Evolutionary conservation across 192 early-diverging fungal species (phyloP), one percentile per base, ranked within the genome.

Genomic region (Podila verticillata): DNA sequence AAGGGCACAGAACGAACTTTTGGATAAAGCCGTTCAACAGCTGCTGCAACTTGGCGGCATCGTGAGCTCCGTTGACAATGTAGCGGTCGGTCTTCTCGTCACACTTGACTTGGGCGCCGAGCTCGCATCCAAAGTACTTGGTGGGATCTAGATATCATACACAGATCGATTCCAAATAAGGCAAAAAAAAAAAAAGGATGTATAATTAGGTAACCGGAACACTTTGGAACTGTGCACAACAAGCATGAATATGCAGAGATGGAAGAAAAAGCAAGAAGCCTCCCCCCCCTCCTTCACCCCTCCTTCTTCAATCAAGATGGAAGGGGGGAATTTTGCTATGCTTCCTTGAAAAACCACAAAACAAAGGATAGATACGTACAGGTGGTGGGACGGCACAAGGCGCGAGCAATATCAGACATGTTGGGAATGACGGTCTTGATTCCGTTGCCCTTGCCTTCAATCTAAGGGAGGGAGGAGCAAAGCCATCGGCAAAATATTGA

Each of bases 351-450:
- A 8, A 60, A 47, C 34, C 44, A 56, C 19, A 48, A 66, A 73
- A 20, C 15, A 80, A 5, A 32, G 17, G 2, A 62, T 22, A 22
- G 2, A 62, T 28, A 81, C 83, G 66, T 89, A 89, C 93, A 99
- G 30, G 93, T 81, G 19, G 95, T 92, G 31, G 97, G 97, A 49
- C 98, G 91, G 74, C 86, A 86, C 30, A 99, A 87, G 22, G 97
- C 90, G 68, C 93, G 93, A 22, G 96, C 93, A 70, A 99, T 92
- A 65, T 98, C 96, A 35, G 91, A 70, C 93, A 99, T 98, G 91
- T 99, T 99, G 65, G 94, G 93, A 72, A 99, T 88, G 57, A 97
- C 95, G 8, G 98, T 99, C 85, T 99, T 99, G 86, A 99, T 98
- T 67, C 97, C 97, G 88, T 99, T 99, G 57, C 98, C 98, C 84